Conservation (phyloP, 345 rosid genomes). For the Viola odorata region DNA sequence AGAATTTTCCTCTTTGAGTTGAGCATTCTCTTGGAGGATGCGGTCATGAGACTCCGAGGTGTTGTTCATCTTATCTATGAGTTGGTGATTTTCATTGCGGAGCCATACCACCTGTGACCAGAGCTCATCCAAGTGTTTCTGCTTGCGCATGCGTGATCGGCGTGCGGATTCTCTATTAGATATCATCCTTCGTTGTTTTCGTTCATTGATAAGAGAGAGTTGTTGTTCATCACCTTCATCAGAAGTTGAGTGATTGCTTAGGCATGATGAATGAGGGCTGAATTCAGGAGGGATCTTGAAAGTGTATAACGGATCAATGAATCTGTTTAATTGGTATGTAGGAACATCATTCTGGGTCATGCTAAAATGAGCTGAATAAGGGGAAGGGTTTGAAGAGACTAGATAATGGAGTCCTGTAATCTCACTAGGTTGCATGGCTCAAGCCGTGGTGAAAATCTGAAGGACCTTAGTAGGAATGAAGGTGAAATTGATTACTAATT, state of each 20-base stretch:
- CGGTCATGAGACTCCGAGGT: conserved; percentile 51
- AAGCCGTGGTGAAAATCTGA: neutral
- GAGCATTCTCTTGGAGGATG: conserved; percentile 55
- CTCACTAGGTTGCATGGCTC: conserved; percentile 56
- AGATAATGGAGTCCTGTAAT: conserved; percentile 45
- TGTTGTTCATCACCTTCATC: conserved; percentile 76
- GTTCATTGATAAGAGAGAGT: conserved; percentile 56
- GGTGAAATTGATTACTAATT: conserved; percentile 1
- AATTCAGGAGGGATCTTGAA: conserved; percentile 32
- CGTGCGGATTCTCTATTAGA: conserved; percentile 95
- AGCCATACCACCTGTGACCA: conserved; percentile 86
- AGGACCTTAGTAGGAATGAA: neutral
- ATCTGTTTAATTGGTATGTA: conserved; percentile 27
- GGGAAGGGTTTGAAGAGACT: conserved; percentile 31
- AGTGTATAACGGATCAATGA: conserved; percentile 30
- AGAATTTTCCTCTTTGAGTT: conserved; percentile 62
- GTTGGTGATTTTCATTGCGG: conserved; percentile 76
- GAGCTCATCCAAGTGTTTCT: conserved; percentile 92
- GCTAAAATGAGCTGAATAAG: conserved; percentile 38
- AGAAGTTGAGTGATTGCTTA: conserved; percentile 68
- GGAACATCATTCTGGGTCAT: conserved; percentile 27
- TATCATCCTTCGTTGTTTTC: conserved; percentile 91
- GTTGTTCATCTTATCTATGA: conserved; percentile 65
- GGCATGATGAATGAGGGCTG: conserved; percentile 37
- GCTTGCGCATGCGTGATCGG: conserved; percentile 92